Conservation (phyloP, 23 red algal species). For the Gracilaria gracilis region DNA sequence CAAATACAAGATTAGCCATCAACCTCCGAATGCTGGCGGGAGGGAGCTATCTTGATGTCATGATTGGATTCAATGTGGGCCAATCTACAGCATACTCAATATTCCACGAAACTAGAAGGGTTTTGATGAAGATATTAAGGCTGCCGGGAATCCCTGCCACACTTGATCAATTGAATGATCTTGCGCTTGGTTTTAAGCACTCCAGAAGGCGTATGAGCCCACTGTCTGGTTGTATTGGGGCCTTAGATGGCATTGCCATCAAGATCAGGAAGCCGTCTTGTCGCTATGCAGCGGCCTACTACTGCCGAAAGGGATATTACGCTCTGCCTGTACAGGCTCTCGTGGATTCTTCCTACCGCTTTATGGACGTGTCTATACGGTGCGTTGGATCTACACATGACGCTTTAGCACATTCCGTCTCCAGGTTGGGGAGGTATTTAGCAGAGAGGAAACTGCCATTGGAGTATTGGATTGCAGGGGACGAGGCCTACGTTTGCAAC, state of each 20-base stretch:
- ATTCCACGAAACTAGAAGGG: slow-evolving; percentile 17
- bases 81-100: neutral
- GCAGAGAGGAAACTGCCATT: neutral
- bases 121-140: neutral
- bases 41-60: neutral
- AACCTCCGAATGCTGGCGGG: slow-evolving; percentile 18
- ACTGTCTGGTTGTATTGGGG: slow-evolving; percentile 1
- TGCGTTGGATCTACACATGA: slow-evolving; percentile 10
- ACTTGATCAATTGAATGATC: neutral
- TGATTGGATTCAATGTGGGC: slow-evolving; percentile 1
- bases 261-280: slow-evolving; percentile 18
- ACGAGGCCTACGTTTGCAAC: slow-evolving; percentile 24
- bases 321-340: slow-evolving; percentile 1
- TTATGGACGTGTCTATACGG: neutral
- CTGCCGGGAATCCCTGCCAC: neutral
- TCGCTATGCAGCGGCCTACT: slow-evolving; percentile 3
- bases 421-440: neutral
- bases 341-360: slow-evolving; percentile 22
- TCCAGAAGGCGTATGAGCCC: neutral
- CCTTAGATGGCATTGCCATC: slow-evolving; percentile 21
- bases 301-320: slow-evolving; percentile 3
- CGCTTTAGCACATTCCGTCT: neutral
- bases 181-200: neutral
- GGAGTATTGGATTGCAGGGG: slow-evolving; percentile 26
- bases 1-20: neutral